Base-by-base conservation (phyloP, 140 eudicot genomes). In the Stevia rebaudiana region DNA sequence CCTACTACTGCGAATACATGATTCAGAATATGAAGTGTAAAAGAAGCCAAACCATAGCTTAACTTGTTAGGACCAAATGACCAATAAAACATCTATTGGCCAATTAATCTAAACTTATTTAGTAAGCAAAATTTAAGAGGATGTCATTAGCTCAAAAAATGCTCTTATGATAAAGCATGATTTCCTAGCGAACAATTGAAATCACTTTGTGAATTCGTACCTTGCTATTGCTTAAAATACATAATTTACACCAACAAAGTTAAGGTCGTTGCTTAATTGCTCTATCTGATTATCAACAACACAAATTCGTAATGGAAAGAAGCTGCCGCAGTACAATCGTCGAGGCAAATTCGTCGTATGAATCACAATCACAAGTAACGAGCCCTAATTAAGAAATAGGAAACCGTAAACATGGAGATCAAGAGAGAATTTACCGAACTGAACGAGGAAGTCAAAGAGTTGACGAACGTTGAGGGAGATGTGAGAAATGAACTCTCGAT, bases 401-500 rank as follows among this genome's bases (percentile, higher is more conserved):
- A 74, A 65, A 22, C 61, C 2, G n/a, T 54, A 72, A 43, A 33
- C 51, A 19, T 31, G 36, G 24, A 68, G 70, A 75, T 69, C 60
- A 4, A 70, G 73, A 13, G 37, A 31, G 65, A 37, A 41, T 2
- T 51, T 84, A 90, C 94, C 95, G 59, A 91, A 87, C 70, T 91
- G 91, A 37, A 91, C 87, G 42, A 90, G 96, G 84, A 91, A 91
- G 33, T 91, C 96, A 52, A 91, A 91, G 69, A 91, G 94, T 69
- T 83, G 86, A 67, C 98, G 98, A 48, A 91, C 83, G 58, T 91
- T 84, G 79, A 87, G 98, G 5, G 98, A 91, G 75, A 91, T 84
- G 79, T 87, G 86, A 2, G 98, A 87, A 15, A 87, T 84, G 85
- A 90, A 90, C 31, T 90, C 95, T 16, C 97, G 90, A 69, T 90